phyloP scores from a whole-genome alignment of 768 basidiomycete genomes.

The Mycena filopes region DNA sequence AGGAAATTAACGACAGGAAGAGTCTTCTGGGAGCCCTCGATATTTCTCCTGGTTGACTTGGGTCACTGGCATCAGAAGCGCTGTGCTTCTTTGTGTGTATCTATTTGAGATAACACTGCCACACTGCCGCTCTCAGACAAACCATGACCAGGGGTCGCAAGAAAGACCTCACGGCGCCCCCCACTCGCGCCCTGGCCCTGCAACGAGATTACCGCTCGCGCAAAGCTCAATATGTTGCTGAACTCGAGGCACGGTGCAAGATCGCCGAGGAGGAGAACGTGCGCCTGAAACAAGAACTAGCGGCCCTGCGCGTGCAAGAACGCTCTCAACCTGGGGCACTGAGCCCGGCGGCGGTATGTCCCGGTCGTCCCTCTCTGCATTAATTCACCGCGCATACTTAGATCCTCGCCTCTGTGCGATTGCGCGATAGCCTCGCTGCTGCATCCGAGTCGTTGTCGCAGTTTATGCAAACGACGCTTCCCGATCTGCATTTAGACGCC shows the following conservation, averaged over 20 bases:
- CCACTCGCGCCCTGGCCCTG: slow-evolving; percentile 66
- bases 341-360: slow-evolving; percentile 6
- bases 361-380: no score
- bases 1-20: no score
- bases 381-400: slow-evolving; percentile 37
- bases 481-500: not conserved
- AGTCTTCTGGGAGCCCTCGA: no score
- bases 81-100: no score
- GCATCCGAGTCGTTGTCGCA: slow-evolving; percentile 61
- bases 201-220: slow-evolving; percentile 75
- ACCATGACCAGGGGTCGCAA: slow-evolving; percentile 73
- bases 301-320: slow-evolving; percentile 49
- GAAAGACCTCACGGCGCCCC: slow-evolving; percentile 70
- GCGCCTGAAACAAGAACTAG: slow-evolving; percentile 59
- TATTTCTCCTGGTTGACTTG: no score
- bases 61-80: no score
- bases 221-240: slow-evolving; percentile 64
- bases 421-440: slow-evolving; percentile 58
- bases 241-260: slow-evolving; percentile 66
- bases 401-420: slow-evolving; percentile 63
- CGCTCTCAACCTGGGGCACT: slow-evolving; percentile 44
- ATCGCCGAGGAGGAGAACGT: slow-evolving; percentile 66
- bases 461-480: slow-evolving; percentile 41
- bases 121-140: no score
- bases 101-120: no score